Evolutionary conservation across 108 stramenopile genomes (phyloP).

Genomic region (Schizochytrium sp.): DNA sequence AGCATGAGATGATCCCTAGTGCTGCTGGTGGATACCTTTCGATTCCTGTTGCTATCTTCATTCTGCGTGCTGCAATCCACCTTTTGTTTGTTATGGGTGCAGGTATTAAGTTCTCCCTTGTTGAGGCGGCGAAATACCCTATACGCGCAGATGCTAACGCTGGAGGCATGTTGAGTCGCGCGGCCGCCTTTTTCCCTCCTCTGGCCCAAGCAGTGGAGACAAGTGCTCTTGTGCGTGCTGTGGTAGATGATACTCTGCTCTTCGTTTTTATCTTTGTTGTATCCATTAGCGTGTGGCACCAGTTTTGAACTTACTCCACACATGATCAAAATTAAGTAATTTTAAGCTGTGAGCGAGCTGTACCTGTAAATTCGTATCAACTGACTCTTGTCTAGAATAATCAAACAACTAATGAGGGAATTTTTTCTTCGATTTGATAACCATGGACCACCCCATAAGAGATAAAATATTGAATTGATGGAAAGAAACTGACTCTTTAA

Average conservation of each 20-base stretch:
- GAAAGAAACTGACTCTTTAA: no score
- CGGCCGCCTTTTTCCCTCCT: slow-evolving; percentile 10
- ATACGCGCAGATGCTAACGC: neutral
- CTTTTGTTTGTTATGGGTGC: neutral
- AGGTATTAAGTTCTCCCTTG: neutral
- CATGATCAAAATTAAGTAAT: no score
- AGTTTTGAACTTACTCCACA: neutral
- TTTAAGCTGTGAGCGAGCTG: no score
- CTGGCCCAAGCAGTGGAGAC: slow-evolving; percentile 1
- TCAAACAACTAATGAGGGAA: no score
- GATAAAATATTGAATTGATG: no score
- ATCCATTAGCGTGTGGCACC: neutral
- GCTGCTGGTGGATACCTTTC: neutral
- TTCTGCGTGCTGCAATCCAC: slow-evolving; percentile 7
- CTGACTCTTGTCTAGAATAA: no score
- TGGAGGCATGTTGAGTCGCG: neutral
- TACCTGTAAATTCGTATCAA: no score
- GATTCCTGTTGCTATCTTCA: neutral
- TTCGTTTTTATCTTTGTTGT: slow-evolving; percentile 26
- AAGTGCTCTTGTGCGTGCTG: slow-evolving; percentile 1
- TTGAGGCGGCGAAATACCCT: slow-evolving; percentile 43
- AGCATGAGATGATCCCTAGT: neutral
- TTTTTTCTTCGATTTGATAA: no score
- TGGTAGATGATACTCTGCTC: slow-evolving; percentile 34
- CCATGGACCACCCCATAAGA: no score